Base-by-base conservation (phyloP, 306 rosid genomes). In the Citrullus amarus region DNA sequence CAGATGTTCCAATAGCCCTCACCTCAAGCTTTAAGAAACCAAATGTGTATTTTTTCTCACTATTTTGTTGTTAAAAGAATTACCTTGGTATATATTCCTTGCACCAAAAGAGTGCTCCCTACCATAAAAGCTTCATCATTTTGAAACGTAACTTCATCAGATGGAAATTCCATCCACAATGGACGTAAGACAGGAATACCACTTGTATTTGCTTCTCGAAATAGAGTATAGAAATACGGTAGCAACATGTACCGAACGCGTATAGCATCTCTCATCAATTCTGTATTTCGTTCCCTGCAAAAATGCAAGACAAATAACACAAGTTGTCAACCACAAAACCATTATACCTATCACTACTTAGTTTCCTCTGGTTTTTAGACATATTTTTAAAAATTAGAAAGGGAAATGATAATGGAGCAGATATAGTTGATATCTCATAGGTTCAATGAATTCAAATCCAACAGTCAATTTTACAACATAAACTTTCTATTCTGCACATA, bases 121-220 rank as follows among this genome's bases (percentile, higher is more conserved):
- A 95, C 96, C 99, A 95, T 90, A 80, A 95, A 89, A 78, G 99
- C 98, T 81, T 95, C 97, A 9, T 95, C 99, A 77, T 92, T 95
- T 86, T 78, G 88, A 83, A 92, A 95, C 78, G 99, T 95, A 79
- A 88, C 90, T 80, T 92, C 97, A 68, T 95, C 99, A 48, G 86
- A 89, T 77, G 99, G 93, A 87, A 95, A 95, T 79, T 95, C 99
- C 99, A 95, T 91, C 99, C 99, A 95, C 77, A 95, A 74, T 78
- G 98, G 97, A 78, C 99, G 97, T 20, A 84, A 79, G 66, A 95
- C 92, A 61, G 99, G 99, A 86, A 86, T 85, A 25, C 99, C 99
- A 74, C 86, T 92, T 46, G 84, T 78, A 85, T 91, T 92, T 80
- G 99, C 93, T 88, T 91, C 98, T 80, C 99, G 89, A 77, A 91